phyloP scores from a whole-genome alignment of 306 rosid genomes.

The Mimosa pudica region DNA sequence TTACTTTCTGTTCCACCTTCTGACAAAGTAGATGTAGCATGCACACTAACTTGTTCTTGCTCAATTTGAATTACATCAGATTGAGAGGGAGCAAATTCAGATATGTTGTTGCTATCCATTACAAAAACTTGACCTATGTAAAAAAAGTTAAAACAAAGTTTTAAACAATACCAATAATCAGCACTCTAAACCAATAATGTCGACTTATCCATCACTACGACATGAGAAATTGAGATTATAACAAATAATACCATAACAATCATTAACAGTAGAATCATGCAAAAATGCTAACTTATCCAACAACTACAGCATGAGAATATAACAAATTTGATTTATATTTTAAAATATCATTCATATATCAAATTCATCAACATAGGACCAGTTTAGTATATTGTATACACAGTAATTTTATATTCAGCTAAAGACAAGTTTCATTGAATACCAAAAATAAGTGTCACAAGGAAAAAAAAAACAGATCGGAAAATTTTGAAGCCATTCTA shows the following conservation, averaged over 20 bases:
- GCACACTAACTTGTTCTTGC: no score
- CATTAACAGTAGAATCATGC: conserved; percentile 6
- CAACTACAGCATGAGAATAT: conserved; percentile 12
- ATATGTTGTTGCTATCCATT: no score
- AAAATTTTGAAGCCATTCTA: no score
- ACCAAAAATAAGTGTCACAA: neutral
- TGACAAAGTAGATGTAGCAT: no score
- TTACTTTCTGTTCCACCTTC: no score
- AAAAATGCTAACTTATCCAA: conserved; percentile 23
- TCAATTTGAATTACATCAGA: no score
- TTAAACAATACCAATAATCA: no score
- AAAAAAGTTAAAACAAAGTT: no score
- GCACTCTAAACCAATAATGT: no score
- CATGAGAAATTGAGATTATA: conserved; percentile 21
- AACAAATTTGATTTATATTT: neutral
- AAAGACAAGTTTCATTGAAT: neutral
- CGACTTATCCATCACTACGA: conserved; percentile 15
- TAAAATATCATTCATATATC: neutral
- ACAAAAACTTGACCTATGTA: no score
- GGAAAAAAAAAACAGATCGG: neutral
- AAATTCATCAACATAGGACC: neutral
- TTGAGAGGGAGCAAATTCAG: no score
- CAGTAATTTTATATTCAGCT: no score
- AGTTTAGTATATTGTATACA: neutral
- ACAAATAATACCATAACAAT: conserved; percentile 45